Base-by-base conservation (phyloP, 306 rosid genomes). In the Malus orientalis region DNA sequence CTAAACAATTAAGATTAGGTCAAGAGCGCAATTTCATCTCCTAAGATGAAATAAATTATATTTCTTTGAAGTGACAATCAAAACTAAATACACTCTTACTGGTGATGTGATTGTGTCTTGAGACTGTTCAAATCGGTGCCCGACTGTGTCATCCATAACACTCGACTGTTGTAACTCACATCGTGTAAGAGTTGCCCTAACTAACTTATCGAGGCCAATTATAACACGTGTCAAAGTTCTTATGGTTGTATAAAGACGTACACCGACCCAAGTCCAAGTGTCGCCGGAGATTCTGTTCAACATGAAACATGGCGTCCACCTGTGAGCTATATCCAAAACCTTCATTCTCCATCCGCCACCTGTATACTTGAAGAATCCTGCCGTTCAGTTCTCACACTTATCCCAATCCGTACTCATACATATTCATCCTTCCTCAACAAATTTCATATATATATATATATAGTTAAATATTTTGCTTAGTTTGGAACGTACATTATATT, bases 331-430 rank as follows among this genome's bases (percentile, higher is more conserved):
- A 19, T 11, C 53, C 73, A 44, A 49, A 6, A 53, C 40, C 33
- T 22, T 22, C 55, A 6, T 66, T 58, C 29, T 16, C 2, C 30
- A 55, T 29, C 32, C 67, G 4, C 19, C 80, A 75, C 84, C 63
- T 40, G 67, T 75, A 42, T 11, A 29, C 1, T 22, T 25, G 5
- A 15, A 10, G 44, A 4, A 59, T 4, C 71, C 2, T 13, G 66
- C 20, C 20, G 72, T 80, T 76, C 42, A 23, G 5, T 69, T 69
- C 73, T 40, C 76, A 61, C 76, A 61, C 23, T 27, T 13, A 70
- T 8, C 42, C 30, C 11, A 29, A 5, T 55, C 15, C 45, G 12
- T 33, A 8, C 61, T 58, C 29, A n/a, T 18, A 47, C 11, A 13
- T 23, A 15, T 15, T 18, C 57, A 51, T 18, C 19, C 60, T 19